Conservation (phyloP, 768 basidiomycete species). For the Termitomyces sp. region DNA sequence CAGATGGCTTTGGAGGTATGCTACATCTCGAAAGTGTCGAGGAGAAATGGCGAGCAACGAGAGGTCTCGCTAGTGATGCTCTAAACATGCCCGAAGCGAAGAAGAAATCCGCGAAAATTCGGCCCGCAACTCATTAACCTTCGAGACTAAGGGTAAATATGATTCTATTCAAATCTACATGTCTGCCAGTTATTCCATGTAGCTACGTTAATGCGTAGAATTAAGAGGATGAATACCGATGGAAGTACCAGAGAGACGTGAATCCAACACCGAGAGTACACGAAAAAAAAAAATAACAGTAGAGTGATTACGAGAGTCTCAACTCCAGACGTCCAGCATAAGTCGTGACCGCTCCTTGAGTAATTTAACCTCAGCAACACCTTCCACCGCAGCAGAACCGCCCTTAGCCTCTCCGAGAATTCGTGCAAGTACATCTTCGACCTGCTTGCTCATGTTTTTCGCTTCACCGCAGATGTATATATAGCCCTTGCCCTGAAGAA, state of each 20-base stretch:
- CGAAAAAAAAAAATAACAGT: background rate
- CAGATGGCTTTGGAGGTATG: slow-evolving; percentile 15
- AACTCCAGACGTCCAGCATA: slow-evolving; percentile 89
- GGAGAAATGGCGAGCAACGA: slow-evolving; percentile 23
- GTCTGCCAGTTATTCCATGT: slow-evolving; percentile 8
- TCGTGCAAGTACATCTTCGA: slow-evolving; percentile 81
- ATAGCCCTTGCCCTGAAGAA: slow-evolving; percentile 94
- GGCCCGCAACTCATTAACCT: background rate
- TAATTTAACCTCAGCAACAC: slow-evolving; percentile 85
- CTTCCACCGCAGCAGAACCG: slow-evolving; percentile 82
- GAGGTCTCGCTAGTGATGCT: slow-evolving; percentile 23
- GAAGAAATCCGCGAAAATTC: background rate
- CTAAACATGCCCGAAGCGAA: slow-evolving; percentile 25
- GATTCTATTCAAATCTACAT: slow-evolving; percentile 13
- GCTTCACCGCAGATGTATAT: slow-evolving; percentile 97
- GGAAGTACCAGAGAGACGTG: slow-evolving; percentile 4
- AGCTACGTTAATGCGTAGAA: slow-evolving; percentile 10
- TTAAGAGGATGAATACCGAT: slow-evolving; percentile 12
- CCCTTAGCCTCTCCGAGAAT: slow-evolving; percentile 94
- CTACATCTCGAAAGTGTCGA: slow-evolving; percentile 24
- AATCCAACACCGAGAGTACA: slow-evolving; percentile 3
- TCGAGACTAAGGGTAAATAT: background rate
- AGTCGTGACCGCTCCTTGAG: slow-evolving; percentile 91
- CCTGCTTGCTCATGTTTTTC: slow-evolving; percentile 92
- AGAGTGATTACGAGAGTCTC: slow-evolving; percentile 16